These are phyloP conservation scores for Phytophthora tentaculata DNA, from an alignment of 352 stramenopile species.

Conservation along the genomic window DNA sequence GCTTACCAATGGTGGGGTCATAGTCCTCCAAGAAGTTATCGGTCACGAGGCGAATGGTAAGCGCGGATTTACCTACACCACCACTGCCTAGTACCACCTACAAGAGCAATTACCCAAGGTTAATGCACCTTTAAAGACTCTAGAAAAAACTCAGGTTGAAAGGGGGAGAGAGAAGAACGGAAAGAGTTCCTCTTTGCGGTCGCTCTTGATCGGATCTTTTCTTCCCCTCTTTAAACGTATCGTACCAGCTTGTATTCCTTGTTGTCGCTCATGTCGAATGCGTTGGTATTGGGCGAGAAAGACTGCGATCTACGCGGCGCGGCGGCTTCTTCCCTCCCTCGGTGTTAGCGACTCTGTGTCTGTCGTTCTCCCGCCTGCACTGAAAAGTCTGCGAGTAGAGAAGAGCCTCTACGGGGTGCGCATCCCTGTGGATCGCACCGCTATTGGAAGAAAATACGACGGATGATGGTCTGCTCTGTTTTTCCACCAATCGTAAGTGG, in stretches of 20 bases:
- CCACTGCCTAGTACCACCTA: constrained; percentile 90
- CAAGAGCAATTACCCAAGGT: not conserved
- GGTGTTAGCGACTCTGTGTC: constrained; percentile 15
- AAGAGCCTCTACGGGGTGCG: constrained; percentile 7
- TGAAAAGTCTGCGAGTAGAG: constrained; percentile 41
- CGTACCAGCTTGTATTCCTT: constrained; percentile 87
- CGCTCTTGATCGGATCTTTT: not conserved
- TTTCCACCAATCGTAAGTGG: constrained; percentile 44
- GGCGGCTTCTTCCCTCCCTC: constrained; percentile 33
- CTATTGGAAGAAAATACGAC: constrained; percentile 31
- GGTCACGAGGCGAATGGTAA: constrained; percentile 93
- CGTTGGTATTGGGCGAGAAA: constrained; percentile 12
- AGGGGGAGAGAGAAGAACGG: constrained; percentile 8
- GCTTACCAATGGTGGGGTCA: constrained; percentile 90
- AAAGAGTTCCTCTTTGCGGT: constrained; percentile 3
- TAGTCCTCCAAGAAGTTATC: constrained; percentile 95
- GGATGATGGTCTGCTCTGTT: not conserved
- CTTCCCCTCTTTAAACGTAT: not conserved
- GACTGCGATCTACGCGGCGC: constrained; percentile 12
- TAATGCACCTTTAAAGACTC: not conserved
- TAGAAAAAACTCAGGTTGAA: constrained; percentile 12
- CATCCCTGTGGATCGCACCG: constrained; percentile 9
- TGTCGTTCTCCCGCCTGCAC: constrained; percentile 38
- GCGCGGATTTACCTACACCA: constrained; percentile 91
- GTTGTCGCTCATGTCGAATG: constrained; percentile 61